A percentile compares a stretch with the other conserved stretches of the same genome.
Evolutionary conservation across 805 yeast genomes (phyloP).

Genomic region (Pichia pseudocactophila): DNA sequence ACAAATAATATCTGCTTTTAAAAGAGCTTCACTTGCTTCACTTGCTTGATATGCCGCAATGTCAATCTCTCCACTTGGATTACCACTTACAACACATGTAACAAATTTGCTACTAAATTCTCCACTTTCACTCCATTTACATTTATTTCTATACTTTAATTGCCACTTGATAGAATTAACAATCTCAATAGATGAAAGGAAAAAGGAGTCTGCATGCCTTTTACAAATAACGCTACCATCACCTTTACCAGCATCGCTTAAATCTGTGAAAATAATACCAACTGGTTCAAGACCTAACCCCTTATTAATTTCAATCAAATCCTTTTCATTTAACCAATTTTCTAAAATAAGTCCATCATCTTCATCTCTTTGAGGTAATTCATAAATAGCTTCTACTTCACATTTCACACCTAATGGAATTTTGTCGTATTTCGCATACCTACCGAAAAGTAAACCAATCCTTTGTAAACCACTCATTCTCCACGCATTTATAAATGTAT

Average conservation of each 20-base stretch:
- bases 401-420: conserved; percentile 94
- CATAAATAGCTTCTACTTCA: conserved; percentile 87
- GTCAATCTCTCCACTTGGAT: conserved; percentile 78
- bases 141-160: conserved; percentile 47
- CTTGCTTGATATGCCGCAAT: conserved; percentile 87
- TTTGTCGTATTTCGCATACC: conserved; percentile 64
- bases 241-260: conserved; percentile 76
- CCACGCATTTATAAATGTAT: conserved; percentile 87
- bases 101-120: conserved; percentile 81
- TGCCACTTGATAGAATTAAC: conserved; percentile 79
- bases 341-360: conserved; percentile 70
- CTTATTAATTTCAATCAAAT: conserved; percentile 45
- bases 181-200: conserved; percentile 81
- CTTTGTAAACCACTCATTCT: conserved; percentile 82
- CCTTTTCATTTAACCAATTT: conserved; percentile 44
- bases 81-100: conserved; percentile 92
- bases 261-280: conserved; percentile 85
- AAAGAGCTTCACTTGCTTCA: conserved; percentile 77
- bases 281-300: conserved; percentile 58
- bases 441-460: conserved; percentile 77
- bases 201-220: conserved; percentile 86
- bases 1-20: conserved; percentile 72
- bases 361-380: conserved; percentile 83
- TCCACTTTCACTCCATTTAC: conserved; percentile 57
- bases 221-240: conserved; percentile 89